Evolutionary conservation across 495 filamentous ascomycete species (phyloP), one percentile per base, ranked within the genome.

Genomic region (Aspergillus ostianus): DNA sequence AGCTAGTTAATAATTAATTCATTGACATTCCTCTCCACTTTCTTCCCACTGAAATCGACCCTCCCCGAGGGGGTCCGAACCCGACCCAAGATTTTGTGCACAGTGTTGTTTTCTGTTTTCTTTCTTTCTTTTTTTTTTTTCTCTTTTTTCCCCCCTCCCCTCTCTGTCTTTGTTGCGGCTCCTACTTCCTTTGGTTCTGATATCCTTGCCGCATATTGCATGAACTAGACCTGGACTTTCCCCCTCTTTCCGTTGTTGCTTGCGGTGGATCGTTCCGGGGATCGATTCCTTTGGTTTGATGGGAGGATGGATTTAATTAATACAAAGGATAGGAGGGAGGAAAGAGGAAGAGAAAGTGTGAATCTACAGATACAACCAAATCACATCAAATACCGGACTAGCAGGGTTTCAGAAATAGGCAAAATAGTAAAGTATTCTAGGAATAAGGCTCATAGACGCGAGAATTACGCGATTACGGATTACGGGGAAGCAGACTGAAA

Each of bases 261-360:
- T 57, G 36, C 27, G 47, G 54, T 56, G 44, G 54, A 56, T 56
- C 44, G 20, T 27, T 27, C 17, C 45, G 7, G 30, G 46, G 54
- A 57, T 49, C 23, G 7, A 8, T 49, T 49, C 23, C 23, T 49
- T 49, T n/a, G 4, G 53, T 45, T 23, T 57, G 21, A 41, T 26
- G 27, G 19, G 59, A 56, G 44, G 52, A 18, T 59, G 19, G 50
- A 49, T 47, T 45, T 56, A 41, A 41, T 12, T 30, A 19, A 56
- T 58, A 41, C 54, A 18, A 18, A 12, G 21, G 30, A 61, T 54
- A 60, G 62, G 53, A 57, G 64, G 52, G 49, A 41, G 55, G 55
- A 64, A 59, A 55, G 56, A 55, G 63, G 45, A 36, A 67, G 45
- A 58, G 50, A 51, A 59, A 57, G 57, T 44, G 47, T 51, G 55